These are phyloP conservation scores for Backusella parvicylindrica DNA, from an alignment of 192 early-diverging fungal species.

Conservation along the genomic window DNA sequence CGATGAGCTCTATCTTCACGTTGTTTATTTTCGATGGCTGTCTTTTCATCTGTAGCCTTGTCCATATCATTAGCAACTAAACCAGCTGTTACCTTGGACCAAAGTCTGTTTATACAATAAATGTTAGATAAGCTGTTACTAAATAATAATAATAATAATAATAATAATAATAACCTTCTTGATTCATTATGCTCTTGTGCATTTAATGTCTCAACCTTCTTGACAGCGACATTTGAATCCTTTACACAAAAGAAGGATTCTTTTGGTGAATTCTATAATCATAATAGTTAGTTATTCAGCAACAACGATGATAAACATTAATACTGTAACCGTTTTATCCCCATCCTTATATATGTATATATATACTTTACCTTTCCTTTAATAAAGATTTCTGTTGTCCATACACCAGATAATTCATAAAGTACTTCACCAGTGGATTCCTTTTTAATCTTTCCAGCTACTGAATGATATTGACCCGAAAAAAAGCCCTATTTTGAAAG, in stretches of 20 bases:
- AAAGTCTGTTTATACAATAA: constrained; percentile 41
- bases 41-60: constrained; percentile 66
- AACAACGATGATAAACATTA: neutral
- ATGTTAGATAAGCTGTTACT: neutral
- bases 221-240: neutral
- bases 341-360: neutral
- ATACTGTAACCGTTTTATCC: neutral
- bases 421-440: constrained; percentile 71
- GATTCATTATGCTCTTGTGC: constrained; percentile 12
- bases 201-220: neutral
- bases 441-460: constrained; percentile 78
- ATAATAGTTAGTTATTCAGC: no score
- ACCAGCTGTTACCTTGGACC: constrained; percentile 73
- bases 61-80: constrained; percentile 63
- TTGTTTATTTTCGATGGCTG: constrained; percentile 71
- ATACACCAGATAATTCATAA: constrained; percentile 81
- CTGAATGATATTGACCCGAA: constrained; percentile 70
- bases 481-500: constrained; percentile 60
- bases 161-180: neutral
- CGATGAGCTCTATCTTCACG: constrained; percentile 54
- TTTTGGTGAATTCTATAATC: neutral
- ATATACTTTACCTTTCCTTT: constrained; percentile 30
- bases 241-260: constrained; percentile 7
- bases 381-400: constrained; percentile 72
- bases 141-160: neutral